Evolutionary conservation across 2,329 filamentous ascomycete species (phyloP).

Genomic region (Penicillium sp.): DNA sequence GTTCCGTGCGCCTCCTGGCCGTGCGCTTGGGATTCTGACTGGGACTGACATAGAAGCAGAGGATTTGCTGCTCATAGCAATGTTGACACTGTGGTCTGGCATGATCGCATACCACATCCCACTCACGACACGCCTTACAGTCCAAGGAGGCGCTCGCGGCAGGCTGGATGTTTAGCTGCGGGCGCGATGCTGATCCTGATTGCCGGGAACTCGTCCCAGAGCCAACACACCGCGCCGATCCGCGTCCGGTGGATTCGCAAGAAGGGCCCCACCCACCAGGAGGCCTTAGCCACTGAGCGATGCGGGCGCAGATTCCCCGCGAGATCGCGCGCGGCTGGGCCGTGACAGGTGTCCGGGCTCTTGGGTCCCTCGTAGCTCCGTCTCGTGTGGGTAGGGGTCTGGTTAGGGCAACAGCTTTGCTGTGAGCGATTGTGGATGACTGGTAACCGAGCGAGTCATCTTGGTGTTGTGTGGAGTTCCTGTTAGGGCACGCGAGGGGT

Average conservation of each 20-base stretch:
- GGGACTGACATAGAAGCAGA: slow-evolving; percentile 41
- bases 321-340: slow-evolving; percentile 10
- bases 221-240: neutral
- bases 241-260: slow-evolving; percentile 8
- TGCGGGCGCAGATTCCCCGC: slow-evolving; percentile 18
- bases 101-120: slow-evolving; percentile 34
- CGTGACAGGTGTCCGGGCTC: neutral
- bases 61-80: slow-evolving; percentile 37
- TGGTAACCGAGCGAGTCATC: neutral
- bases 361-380: neutral
- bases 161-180: slow-evolving; percentile 15
- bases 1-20: slow-evolving; percentile 11
- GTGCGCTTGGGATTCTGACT: slow-evolving; percentile 25
- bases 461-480: neutral
- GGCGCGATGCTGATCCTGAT: neutral
- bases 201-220: neutral
- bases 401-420: neutral
- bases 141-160: slow-evolving; percentile 13
- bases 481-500: neutral
- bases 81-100: slow-evolving; percentile 36
- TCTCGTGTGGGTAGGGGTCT: neutral
- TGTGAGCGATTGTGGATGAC: neutral
- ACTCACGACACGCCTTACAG: slow-evolving; percentile 37
- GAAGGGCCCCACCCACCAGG: slow-evolving; percentile 24
- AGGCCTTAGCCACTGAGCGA: slow-evolving; percentile 31